phyloP scores from a whole-genome alignment of 108 stramenopile genomes.

The Bacterosira constricta region DNA sequence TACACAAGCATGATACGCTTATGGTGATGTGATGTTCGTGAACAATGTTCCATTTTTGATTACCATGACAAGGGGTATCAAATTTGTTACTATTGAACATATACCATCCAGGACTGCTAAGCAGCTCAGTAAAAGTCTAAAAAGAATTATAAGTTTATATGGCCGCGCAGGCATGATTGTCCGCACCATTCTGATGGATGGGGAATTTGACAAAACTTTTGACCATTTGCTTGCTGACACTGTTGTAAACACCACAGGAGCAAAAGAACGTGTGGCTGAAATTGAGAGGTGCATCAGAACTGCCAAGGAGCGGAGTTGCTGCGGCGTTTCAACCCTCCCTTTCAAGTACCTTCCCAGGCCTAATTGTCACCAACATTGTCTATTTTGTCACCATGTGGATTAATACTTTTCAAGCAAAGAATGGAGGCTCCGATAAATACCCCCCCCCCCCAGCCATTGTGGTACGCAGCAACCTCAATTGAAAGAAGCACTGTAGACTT shows the following conservation, averaged over 20 bases:
- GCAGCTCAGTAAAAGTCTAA: no score
- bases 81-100: conserved; percentile 37
- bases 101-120: no score
- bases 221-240: no score
- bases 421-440: no score
- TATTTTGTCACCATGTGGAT: neutral
- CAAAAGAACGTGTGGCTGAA: no score
- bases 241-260: conserved; percentile 30
- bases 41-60: no score
- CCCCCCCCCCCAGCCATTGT: no score
- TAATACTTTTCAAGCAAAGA: no score
- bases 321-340: conserved; percentile 16
- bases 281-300: no score
- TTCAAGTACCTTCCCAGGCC: neutral
- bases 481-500: neutral
- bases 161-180: neutral
- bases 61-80: conserved; percentile 30
- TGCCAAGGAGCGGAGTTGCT: conserved; percentile 27
- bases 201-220: neutral
- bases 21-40: no score
- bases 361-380: neutral
- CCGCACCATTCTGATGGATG: neutral
- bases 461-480: no score
- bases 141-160: conserved; percentile 1
- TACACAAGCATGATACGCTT: conserved; percentile 16